Conservation (phyloP, 192 early-diverging fungal genomes). For the Coemansia sp. region DNA sequence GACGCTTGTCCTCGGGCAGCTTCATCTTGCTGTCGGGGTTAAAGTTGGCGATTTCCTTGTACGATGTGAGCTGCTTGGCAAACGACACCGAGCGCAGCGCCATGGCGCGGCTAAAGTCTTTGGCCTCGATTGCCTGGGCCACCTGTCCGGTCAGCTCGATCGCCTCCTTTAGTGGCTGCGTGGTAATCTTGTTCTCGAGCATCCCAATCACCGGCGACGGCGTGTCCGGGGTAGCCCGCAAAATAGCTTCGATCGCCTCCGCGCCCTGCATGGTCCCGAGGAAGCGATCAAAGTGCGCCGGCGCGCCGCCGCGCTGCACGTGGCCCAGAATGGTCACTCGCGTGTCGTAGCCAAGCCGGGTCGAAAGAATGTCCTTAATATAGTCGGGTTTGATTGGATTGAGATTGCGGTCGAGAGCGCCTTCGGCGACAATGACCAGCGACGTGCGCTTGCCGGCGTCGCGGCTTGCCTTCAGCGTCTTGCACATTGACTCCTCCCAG, state of each 20-base stretch:
- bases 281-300: conserved; percentile 87
- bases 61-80: conserved; percentile 58
- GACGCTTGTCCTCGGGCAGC: conserved; percentile 46
- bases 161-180: conserved; percentile 85
- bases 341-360: conserved; percentile 80
- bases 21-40: conserved; percentile 39
- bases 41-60: conserved; percentile 57
- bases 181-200: conserved; percentile 81
- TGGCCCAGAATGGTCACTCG: conserved; percentile 93
- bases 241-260: conserved; percentile 89
- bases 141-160: conserved; percentile 86
- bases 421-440: conserved; percentile 94
- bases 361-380: conserved; percentile 75
- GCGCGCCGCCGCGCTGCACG: conserved; percentile 90
- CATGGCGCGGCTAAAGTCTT: conserved; percentile 89
- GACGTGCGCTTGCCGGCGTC: conserved; percentile 82
- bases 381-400: conserved; percentile 84
- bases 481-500: conserved; percentile 89
- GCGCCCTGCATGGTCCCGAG: conserved; percentile 92
- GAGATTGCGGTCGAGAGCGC: conserved; percentile 85
- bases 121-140: conserved; percentile 70
- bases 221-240: conserved; percentile 73
- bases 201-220: conserved; percentile 95
- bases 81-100: conserved; percentile 85
- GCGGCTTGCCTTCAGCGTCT: conserved; percentile 67